A percentile compares a stretch with the other conserved stretches of the same genome.
phyloP scores from a whole-genome alignment of 2,329 filamentous ascomycete genomes.

The Neopestalotiopsis sp. region DNA sequence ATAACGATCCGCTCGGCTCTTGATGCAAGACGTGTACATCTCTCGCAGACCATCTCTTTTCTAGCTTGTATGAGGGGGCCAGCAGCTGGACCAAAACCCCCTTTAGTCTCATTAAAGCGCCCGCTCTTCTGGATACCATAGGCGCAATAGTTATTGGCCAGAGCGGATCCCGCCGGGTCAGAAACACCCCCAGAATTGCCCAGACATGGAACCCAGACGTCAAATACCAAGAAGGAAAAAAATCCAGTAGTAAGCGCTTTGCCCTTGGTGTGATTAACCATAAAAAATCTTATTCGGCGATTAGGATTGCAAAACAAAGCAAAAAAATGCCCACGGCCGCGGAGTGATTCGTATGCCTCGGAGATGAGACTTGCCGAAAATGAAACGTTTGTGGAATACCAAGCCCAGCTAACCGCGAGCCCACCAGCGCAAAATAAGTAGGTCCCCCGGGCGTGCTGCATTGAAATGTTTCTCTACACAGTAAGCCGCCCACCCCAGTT shows the following conservation, averaged over 20 bases:
- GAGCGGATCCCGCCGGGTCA: not conserved
- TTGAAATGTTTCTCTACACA: not conserved
- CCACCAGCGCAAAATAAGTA: slow-evolving; percentile 4
- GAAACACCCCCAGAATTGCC: not conserved
- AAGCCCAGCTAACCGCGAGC: slow-evolving; percentile 1
- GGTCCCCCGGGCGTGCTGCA: not conserved
- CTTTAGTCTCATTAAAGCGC: slow-evolving; percentile 7
- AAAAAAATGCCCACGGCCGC: not conserved
- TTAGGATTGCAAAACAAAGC: not conserved
- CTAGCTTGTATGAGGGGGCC: not conserved
- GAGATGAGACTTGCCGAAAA: slow-evolving; percentile 16
- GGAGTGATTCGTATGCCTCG: slow-evolving; percentile 16
- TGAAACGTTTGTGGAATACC: slow-evolving; percentile 13
- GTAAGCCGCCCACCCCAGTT: not conserved
- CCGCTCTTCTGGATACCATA: not conserved
- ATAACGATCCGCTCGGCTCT: not conserved
- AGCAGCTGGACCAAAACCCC: not conserved
- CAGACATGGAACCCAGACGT: not conserved
- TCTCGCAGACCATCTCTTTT: slow-evolving; percentile 7
- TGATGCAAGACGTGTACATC: not conserved
- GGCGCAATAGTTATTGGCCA: not conserved
- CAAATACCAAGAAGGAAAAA: not conserved
- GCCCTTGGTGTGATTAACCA: not conserved
- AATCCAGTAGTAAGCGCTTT: not conserved
- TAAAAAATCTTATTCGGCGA: slow-evolving; percentile 1